Evolutionary conservation across 441 rosid species (phyloP).

Genomic region (Pelargonium fulgidum): DNA sequence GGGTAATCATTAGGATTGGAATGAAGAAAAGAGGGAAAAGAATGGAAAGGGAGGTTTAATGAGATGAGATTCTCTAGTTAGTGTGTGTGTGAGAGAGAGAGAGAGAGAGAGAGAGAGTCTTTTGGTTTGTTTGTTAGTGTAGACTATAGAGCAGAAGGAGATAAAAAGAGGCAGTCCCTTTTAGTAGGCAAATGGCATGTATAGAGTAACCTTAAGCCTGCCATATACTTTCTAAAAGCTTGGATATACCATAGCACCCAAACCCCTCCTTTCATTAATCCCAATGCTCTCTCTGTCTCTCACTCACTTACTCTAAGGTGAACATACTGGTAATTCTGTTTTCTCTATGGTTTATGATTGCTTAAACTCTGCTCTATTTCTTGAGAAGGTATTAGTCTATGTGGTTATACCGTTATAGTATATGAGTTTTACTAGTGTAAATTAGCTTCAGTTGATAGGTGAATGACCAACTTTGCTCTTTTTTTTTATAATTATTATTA

Average conservation of each 20-base stretch:
- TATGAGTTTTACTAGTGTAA: too few species aligned
- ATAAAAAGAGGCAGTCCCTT: background rate
- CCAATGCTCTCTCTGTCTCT: conserved; percentile 24
- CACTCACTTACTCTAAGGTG: background rate
- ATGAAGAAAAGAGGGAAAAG: conserved; percentile 19
- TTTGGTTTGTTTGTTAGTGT: conserved; percentile 9
- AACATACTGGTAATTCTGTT: background rate
- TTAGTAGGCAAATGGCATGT: conserved; percentile 9
- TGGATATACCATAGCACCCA: conserved; percentile 1
- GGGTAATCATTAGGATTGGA: conserved; percentile 37
- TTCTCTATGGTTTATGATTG: background rate
- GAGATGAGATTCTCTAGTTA: conserved; percentile 7
- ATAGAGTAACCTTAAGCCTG: conserved; percentile 7
- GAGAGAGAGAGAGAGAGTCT: background rate
- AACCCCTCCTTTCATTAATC: conserved; percentile 35
- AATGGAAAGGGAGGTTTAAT: conserved; percentile 35
- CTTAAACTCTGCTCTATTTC: background rate
- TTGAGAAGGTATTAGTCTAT: too few species aligned
- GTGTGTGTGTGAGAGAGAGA: background rate
- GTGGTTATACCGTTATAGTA: too few species aligned
- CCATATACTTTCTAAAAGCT: conserved; percentile 9
- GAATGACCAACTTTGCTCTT: too few species aligned
- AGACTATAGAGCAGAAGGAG: conserved; percentile 9
- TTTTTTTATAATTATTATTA: too few species aligned
- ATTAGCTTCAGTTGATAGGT: too few species aligned